Conservation (phyloP, 225 moss, liverwort and hornwort genomes). For the Pseudisothecium myosuroides region DNA sequence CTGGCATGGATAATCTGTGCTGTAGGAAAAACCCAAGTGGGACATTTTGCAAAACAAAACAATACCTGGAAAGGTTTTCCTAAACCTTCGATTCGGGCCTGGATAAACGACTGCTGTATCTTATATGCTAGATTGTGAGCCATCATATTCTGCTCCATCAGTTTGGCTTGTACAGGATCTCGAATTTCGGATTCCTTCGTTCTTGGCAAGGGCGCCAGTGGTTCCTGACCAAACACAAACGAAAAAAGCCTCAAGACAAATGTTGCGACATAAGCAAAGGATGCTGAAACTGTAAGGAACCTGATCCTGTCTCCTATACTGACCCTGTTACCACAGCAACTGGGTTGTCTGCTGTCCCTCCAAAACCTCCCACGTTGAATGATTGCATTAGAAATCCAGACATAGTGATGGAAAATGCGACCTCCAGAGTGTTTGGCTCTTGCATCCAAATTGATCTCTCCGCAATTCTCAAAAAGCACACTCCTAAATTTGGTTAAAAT, state of each 20-base stretch:
- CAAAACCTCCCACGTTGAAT: neutral
- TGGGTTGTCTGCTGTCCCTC: neutral
- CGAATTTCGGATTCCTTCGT: neutral
- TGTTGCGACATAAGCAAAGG: neutral
- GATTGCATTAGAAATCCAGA: neutral
- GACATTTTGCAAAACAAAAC: neutral
- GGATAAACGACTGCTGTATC: slow-evolving; percentile 81
- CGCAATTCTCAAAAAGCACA: neutral
- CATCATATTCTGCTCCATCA: slow-evolving; percentile 56
- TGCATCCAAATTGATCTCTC: neutral
- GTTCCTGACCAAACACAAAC: slow-evolving; percentile 1
- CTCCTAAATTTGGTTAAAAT: neutral
- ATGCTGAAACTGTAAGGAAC: neutral
- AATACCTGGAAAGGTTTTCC: slow-evolving; percentile 89
- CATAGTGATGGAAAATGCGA: neutral
- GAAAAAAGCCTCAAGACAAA: neutral
- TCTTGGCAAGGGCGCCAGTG: neutral
- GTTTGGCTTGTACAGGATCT: slow-evolving; percentile 36
- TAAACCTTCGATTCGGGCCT: slow-evolving; percentile 83
- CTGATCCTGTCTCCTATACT: neutral
- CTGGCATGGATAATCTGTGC: neutral
- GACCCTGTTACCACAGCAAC: neutral
- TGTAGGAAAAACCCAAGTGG: neutral
- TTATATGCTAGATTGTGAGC: slow-evolving; percentile 72
- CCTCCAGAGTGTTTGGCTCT: neutral